A percentile compares a stretch with the other conserved stretches of the same genome.
Evolutionary conservation across 306 rosid genomes (phyloP).

Genomic region (Cucumis hystrix): DNA sequence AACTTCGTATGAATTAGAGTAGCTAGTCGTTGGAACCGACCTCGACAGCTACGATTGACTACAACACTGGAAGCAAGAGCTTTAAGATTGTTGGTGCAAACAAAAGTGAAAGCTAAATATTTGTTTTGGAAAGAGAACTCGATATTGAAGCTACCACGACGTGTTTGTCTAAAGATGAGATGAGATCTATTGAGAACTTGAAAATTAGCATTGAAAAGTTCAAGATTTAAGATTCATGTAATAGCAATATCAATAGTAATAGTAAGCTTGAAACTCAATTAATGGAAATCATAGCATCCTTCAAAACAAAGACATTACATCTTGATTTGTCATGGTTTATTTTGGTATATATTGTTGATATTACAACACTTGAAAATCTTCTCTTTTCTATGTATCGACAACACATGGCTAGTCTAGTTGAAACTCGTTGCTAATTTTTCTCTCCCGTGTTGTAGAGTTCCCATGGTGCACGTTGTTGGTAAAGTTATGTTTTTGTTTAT

Average conservation of each 20-base stretch:
- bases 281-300: background rate
- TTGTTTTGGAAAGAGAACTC: background rate
- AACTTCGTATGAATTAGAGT: conserved; percentile 27
- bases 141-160: background rate
- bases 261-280: background rate
- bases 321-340: background rate
- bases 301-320: background rate
- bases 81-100: conserved; percentile 61
- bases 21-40: conserved; percentile 63
- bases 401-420: background rate
- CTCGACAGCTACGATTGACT: conserved; percentile 65
- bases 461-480: too few species aligned
- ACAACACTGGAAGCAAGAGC: conserved; percentile 84
- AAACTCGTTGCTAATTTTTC: too few species aligned
- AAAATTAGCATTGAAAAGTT: background rate
- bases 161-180: background rate
- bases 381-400: background rate
- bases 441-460: too few species aligned
- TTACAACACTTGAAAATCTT: background rate
- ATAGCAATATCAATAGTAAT: background rate
- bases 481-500: too few species aligned
- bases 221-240: background rate
- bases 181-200: background rate
- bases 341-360: background rate
- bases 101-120: conserved; percentile 55